Base-by-base conservation (phyloP, 768 basidiomycete genomes). In the Paxillus involutus region DNA sequence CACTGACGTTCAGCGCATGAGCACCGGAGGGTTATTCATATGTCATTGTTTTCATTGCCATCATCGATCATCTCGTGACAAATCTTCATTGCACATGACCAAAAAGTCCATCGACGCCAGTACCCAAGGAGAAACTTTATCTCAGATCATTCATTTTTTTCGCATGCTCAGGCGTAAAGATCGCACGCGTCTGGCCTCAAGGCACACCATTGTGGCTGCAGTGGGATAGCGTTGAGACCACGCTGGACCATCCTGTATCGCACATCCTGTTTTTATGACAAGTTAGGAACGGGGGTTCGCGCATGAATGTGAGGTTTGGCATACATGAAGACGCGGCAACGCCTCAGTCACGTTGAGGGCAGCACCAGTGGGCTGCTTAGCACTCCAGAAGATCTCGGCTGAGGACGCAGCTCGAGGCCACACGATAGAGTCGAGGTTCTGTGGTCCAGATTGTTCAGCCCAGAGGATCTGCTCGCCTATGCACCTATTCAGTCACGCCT, bases 1-100 rank as follows among this genome's bases (percentile, higher is more conserved):
- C 84, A 11, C 71, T 98, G 59, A 91, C 92, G 3, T 97, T 98
- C 68, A 91, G 88, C 60, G 94, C 93, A 39, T 85, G 59, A 75
- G 32, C 24, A 42, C 21, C 24, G 5, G 26, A 26, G 26, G 26
- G 37, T 17, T 44, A 29, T 30, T 44, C 14, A 11, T 39, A 30
- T 33, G 37, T 3, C 35, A 4, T 45, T 40, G 19, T 44, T 26
- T 26, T 35, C 12, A 35, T 13, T 17, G n/a, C 17, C n/a, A 19
- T 40, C 39, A 9, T 19, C 6, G 17, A 17, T 17, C 5, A 19
- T 40, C 39, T 40, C 13, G 13, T 39, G 37, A 37, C 36, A 40
- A 40, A 12, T n/a, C 39, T 17, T 40, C 48, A 49, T 49, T 10
- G 37, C 21, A 40, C 35, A 16, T 21, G n/a, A 14, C 19, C 33